A percentile compares a stretch with the other conserved stretches of the same genome.
phyloP scores from a whole-genome alignment of 129 eudicot genomes.

The Apium graveolens region DNA sequence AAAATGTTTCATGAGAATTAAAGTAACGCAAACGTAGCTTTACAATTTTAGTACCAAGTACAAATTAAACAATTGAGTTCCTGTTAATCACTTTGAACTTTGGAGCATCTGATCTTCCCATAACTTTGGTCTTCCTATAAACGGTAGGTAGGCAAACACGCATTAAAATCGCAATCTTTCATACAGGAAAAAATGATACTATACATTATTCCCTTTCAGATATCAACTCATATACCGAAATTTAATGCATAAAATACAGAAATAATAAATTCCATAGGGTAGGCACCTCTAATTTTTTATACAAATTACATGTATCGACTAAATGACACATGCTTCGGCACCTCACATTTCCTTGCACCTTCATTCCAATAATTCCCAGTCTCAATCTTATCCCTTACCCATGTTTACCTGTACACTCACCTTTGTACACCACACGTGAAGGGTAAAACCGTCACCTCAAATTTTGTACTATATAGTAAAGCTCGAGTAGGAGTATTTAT shows the following conservation, averaged over 20 bases:
- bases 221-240: neutral
- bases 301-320: neutral
- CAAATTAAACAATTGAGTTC: too few species aligned
- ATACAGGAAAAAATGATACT: neutral
- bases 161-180: neutral
- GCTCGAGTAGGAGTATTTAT: neutral
- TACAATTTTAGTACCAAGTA: too few species aligned
- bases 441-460: conserved; percentile 37
- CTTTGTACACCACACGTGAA: conserved; percentile 44
- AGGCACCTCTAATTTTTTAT: neutral
- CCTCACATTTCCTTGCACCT: conserved; percentile 13
- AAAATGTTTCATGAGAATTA: too few species aligned
- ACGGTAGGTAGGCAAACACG: neutral
- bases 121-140: neutral
- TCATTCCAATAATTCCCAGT: conserved; percentile 13
- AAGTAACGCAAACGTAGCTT: too few species aligned
- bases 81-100: too few species aligned
- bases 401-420: conserved; percentile 44
- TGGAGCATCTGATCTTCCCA: neutral
- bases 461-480: neutral
- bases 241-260: neutral
- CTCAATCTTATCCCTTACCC: conserved; percentile 42
- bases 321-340: neutral
- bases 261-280: neutral
- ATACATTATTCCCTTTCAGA: neutral